phyloP scores from a whole-genome alignment of 2,329 filamentous ascomycete species.

The Diaporthe sp. region DNA sequence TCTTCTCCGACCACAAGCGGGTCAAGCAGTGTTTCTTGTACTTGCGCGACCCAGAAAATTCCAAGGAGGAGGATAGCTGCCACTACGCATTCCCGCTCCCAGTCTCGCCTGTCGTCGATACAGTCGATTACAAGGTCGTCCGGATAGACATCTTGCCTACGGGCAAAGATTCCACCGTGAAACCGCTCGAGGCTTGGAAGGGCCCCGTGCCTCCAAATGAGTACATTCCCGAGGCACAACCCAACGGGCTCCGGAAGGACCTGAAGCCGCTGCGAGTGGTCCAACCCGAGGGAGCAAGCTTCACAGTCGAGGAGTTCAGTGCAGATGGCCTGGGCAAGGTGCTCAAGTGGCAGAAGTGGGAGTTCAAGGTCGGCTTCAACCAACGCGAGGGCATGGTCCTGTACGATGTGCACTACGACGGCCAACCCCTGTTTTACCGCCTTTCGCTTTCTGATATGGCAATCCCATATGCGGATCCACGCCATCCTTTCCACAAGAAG shows the following conservation, averaged over 20 bases:
- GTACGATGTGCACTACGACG: constrained; percentile 73
- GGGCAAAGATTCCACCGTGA: constrained; percentile 70
- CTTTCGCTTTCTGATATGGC: constrained; percentile 72
- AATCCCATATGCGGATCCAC: constrained; percentile 74
- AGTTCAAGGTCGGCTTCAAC: constrained; percentile 76
- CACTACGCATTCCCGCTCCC: constrained; percentile 77
- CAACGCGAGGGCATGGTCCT: constrained; percentile 72
- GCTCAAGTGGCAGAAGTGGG: constrained; percentile 59
- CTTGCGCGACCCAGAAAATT: constrained; percentile 71
- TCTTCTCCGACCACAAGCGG: constrained; percentile 57
- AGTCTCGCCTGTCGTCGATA: constrained; percentile 77
- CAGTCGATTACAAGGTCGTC: constrained; percentile 72
- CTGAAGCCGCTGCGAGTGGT: constrained; percentile 73
- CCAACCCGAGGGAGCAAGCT: constrained; percentile 74
- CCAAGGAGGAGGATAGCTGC: constrained; percentile 72
- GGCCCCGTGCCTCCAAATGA: constrained; percentile 67
- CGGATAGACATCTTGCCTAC: constrained; percentile 79
- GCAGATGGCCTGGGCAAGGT: constrained; percentile 44
- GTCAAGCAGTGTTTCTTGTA: constrained; percentile 77
- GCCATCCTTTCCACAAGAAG: constrained; percentile 73
- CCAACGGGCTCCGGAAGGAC: constrained; percentile 63
- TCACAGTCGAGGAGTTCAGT: constrained; percentile 51
- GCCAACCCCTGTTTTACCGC: constrained; percentile 70
- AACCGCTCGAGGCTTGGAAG: constrained; percentile 68
- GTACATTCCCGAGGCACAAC: constrained; percentile 74